These are phyloP conservation scores for Yamadazyma mexicana DNA, from an alignment of 1,139 yeast species.

Conservation along the genomic window DNA sequence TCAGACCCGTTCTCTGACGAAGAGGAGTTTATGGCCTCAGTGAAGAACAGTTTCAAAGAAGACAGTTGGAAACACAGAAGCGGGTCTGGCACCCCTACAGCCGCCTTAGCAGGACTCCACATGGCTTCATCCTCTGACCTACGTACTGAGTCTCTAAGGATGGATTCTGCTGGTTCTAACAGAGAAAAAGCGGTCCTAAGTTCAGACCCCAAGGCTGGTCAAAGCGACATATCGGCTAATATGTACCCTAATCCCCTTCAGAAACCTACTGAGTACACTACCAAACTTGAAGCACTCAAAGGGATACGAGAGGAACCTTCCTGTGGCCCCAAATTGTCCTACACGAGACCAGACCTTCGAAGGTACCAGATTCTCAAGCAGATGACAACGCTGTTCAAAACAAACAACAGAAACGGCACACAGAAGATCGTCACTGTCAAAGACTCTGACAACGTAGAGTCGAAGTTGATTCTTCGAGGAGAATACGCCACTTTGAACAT, in stretches of 20 bases:
- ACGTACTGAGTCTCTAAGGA: too few species aligned
- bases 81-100: not conserved
- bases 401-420: constrained; percentile 26
- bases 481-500: constrained; percentile 50
- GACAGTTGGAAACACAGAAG: not conserved
- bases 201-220: too few species aligned
- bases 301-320: constrained; percentile 6
- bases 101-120: not conserved
- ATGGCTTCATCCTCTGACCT: not conserved
- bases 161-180: too few species aligned
- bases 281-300: constrained; percentile 7
- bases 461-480: constrained; percentile 47
- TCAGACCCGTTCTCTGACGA: constrained; percentile 40
- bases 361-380: constrained; percentile 50
- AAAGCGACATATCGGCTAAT: too few species aligned
- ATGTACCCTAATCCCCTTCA: not conserved
- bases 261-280: constrained; percentile 7
- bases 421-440: constrained; percentile 55
- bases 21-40: constrained; percentile 19
- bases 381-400: constrained; percentile 30
- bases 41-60: not conserved
- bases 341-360: constrained; percentile 44
- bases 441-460: constrained; percentile 27
- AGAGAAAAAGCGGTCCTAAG: too few species aligned
- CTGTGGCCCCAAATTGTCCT: constrained; percentile 39